A percentile compares a stretch with the other conserved stretches of the same genome.
phyloP scores from a whole-genome alignment of 495 filamentous ascomycete species.

The Aspergillus mulundensis region DNA sequence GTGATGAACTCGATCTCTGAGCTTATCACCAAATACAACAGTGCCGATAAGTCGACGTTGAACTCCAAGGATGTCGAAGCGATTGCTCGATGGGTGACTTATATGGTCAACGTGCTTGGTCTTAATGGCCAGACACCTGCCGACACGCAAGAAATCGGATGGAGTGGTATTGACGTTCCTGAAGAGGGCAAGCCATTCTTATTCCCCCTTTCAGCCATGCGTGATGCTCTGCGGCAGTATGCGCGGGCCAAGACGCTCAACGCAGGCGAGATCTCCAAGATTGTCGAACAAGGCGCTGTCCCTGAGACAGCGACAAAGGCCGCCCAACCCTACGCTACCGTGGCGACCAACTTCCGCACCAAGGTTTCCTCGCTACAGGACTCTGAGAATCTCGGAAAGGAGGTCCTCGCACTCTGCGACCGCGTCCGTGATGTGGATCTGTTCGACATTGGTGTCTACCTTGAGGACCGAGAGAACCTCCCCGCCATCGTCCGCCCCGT shows the following conservation, averaged over 20 bases:
- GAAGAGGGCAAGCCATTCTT: constrained; percentile 60
- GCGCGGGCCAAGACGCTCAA: constrained; percentile 43
- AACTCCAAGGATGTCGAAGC: constrained; percentile 52
- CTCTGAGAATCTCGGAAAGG: constrained; percentile 46
- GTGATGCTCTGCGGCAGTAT: constrained; percentile 61
- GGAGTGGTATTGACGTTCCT: constrained; percentile 69
- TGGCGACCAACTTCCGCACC: constrained; percentile 35
- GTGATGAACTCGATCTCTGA: constrained; percentile 72
- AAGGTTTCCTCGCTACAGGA: constrained; percentile 44
- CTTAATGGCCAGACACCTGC: constrained; percentile 63
- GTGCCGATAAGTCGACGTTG: constrained; percentile 54
- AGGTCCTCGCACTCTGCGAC: constrained; percentile 70
- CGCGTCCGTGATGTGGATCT: constrained; percentile 74
- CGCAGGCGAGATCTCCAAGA: constrained; percentile 29
- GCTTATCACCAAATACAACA: constrained; percentile 71
- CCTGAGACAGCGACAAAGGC: constrained; percentile 26
- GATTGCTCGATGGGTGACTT: constrained; percentile 76
- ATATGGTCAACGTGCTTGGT: constrained; percentile 79
- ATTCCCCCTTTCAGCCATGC: constrained; percentile 58
- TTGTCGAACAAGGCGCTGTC: constrained; percentile 19
- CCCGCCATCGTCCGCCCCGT: constrained; percentile 84
- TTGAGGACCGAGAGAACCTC: constrained; percentile 74
- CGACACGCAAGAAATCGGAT: constrained; percentile 65
- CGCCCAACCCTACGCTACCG: constrained; percentile 35
- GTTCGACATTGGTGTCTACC: constrained; percentile 73